Conservation (phyloP, 2,329 filamentous ascomycete genomes). For the Cladosporium cucumerinum region DNA sequence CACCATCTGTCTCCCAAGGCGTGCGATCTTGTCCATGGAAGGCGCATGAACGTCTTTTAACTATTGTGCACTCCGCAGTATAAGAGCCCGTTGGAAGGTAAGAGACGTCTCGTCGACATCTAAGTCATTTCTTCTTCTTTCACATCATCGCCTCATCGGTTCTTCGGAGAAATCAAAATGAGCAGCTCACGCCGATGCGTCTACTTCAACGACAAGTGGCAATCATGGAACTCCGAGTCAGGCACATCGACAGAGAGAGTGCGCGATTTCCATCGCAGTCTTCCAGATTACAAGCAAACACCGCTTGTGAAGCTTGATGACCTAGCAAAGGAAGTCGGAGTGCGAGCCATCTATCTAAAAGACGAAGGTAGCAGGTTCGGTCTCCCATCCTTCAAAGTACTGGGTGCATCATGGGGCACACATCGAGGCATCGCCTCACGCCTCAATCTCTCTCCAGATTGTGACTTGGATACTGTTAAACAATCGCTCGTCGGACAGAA, state of each 20-base stretch:
- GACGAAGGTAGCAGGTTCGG: conserved; percentile 65
- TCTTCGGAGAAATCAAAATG: background rate
- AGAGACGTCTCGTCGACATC: background rate
- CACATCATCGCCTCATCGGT: background rate
- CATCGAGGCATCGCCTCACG: conserved; percentile 53
- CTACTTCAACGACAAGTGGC: conserved; percentile 4
- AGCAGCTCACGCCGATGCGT: background rate
- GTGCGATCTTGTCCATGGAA: background rate
- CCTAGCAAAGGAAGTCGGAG: conserved; percentile 55
- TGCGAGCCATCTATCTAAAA: conserved; percentile 61
- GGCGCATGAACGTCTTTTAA: background rate
- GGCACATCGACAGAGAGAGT: background rate
- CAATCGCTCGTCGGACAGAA: background rate
- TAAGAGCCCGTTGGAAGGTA: background rate
- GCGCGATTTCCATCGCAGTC: conserved; percentile 51
- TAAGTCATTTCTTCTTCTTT: background rate
- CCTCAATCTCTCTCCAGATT: conserved; percentile 42
- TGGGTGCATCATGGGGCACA: conserved; percentile 70
- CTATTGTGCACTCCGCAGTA: background rate
- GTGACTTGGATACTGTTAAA: conserved; percentile 44
- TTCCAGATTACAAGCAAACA: conserved; percentile 56
- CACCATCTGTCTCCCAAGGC: background rate
- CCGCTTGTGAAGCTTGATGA: conserved; percentile 51
- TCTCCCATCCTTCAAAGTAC: conserved; percentile 71
- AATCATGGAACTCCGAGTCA: background rate